These are phyloP conservation scores for Musa itinerans DNA, from an alignment of 176 grass and related monocot species.

Conservation along the genomic window DNA sequence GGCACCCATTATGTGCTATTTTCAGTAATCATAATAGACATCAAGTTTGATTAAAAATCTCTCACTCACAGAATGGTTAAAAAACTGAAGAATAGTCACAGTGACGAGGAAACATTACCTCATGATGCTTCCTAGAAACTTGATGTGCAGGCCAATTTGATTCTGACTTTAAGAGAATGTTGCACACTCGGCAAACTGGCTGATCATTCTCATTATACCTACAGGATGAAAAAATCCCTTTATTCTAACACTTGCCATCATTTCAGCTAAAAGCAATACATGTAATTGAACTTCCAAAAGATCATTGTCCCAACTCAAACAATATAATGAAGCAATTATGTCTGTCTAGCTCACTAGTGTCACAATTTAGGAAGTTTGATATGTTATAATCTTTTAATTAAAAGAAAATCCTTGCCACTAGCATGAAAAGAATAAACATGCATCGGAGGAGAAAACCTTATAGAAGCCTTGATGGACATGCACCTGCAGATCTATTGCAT, in stretches of 20 bases:
- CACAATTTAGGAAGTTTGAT: not conserved
- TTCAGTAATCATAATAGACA: not conserved
- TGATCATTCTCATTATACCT: conserved; percentile 95
- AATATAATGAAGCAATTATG: not conserved
- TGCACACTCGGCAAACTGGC: conserved; percentile 85
- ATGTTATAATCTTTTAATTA: not conserved
- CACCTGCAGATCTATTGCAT: not conserved
- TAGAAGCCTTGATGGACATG: not conserved
- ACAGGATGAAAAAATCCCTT: conserved; percentile 1
- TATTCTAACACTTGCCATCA: not conserved
- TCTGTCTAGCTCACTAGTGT: not conserved
- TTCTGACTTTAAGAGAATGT: conserved; percentile 80
- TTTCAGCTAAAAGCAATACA: not conserved
- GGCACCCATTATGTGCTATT: not conserved
- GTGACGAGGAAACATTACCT: conserved; percentile 32
- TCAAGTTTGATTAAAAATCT: not conserved
- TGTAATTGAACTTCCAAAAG: not conserved
- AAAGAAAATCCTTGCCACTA: not conserved
- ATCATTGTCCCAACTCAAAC: not conserved
- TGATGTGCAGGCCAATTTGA: conserved; percentile 92
- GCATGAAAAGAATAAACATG: not conserved
- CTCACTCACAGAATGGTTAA: not conserved
- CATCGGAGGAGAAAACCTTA: not conserved
- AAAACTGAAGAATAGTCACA: not conserved
- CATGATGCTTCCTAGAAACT: conserved; percentile 88